Conservation (phyloP, 192 early-diverging fungal genomes). For the Diversispora eburnea region DNA sequence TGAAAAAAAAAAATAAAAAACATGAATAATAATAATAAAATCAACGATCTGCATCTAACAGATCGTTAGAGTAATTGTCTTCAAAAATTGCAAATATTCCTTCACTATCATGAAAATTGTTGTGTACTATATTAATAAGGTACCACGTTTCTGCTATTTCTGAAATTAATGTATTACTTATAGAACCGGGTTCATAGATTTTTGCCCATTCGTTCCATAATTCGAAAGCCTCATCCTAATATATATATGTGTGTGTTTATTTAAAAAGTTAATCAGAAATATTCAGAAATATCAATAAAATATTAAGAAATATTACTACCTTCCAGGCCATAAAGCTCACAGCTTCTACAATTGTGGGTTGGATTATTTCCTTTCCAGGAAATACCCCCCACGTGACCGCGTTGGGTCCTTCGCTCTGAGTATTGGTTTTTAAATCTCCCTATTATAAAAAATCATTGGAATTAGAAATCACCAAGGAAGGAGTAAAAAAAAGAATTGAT, state of each 20-base stretch:
- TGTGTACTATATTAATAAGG: slow-evolving; percentile 93
- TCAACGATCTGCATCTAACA: slow-evolving; percentile 7
- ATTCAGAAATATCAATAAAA: background rate
- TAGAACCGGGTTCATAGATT: slow-evolving; percentile 57
- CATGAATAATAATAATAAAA: too few species aligned
- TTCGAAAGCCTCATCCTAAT: slow-evolving; percentile 84
- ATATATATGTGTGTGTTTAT: background rate
- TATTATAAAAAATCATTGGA: slow-evolving; percentile 36
- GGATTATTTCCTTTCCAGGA: slow-evolving; percentile 91
- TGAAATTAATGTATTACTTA: slow-evolving; percentile 54
- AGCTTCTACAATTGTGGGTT: slow-evolving; percentile 94
- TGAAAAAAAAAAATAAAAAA: too few species aligned
- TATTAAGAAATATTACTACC: slow-evolving; percentile 27
- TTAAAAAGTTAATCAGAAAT: background rate
- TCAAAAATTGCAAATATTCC: slow-evolving; percentile 72
- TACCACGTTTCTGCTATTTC: slow-evolving; percentile 73
- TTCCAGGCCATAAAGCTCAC: slow-evolving; percentile 94
- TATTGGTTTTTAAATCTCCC: slow-evolving; percentile 91
- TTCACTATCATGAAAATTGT: slow-evolving; percentile 76
- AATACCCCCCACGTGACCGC: slow-evolving; percentile 99
- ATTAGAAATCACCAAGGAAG: background rate
- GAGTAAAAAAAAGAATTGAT: background rate
- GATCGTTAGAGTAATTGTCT: background rate
- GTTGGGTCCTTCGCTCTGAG: slow-evolving; percentile 79
- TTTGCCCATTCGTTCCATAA: slow-evolving; percentile 89